phyloP scores from a whole-genome alignment of 1,284 basidiomycete genomes.

The Malassezia vespertilionis region DNA sequence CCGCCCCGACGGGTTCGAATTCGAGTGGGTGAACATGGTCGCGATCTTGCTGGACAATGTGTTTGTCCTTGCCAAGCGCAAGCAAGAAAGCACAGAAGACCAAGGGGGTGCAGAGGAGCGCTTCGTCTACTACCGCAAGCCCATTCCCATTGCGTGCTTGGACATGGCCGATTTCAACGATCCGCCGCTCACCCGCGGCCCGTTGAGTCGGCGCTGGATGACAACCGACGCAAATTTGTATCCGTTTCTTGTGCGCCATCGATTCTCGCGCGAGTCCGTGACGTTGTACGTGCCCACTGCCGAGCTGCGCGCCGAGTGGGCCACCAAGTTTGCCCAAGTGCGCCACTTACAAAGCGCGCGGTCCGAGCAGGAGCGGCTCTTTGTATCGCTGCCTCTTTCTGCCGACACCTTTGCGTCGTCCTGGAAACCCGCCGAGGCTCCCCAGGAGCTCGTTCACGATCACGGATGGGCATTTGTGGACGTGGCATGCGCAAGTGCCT shows the following conservation, averaged over 20 bases:
- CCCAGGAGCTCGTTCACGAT: background rate
- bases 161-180: constrained; percentile 34
- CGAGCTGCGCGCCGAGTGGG: constrained; percentile 71
- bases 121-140: constrained; percentile 10
- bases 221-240: constrained; percentile 33
- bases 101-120: background rate
- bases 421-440: constrained; percentile 62
- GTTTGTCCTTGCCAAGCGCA: constrained; percentile 38
- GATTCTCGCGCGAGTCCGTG: constrained; percentile 31
- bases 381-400: background rate
- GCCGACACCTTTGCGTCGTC: background rate
- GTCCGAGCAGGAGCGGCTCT: background rate
- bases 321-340: constrained; percentile 60
- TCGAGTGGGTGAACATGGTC: constrained; percentile 42
- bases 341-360: too few species aligned
- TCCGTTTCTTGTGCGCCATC: constrained; percentile 37
- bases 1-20: constrained; percentile 40
- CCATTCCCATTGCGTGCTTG: constrained; percentile 41
- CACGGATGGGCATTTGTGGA: constrained; percentile 53
- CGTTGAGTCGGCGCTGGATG: constrained; percentile 36
- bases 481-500: constrained; percentile 80
- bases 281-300: constrained; percentile 73
- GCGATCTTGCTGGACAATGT: constrained; percentile 45
- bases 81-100: too few species aligned
- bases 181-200: constrained; percentile 30